A percentile compares a stretch with the other conserved stretches of the same genome.
phyloP scores from a whole-genome alignment of 192 early-diverging fungal species.

The Tieghemiomyces parasiticus region DNA sequence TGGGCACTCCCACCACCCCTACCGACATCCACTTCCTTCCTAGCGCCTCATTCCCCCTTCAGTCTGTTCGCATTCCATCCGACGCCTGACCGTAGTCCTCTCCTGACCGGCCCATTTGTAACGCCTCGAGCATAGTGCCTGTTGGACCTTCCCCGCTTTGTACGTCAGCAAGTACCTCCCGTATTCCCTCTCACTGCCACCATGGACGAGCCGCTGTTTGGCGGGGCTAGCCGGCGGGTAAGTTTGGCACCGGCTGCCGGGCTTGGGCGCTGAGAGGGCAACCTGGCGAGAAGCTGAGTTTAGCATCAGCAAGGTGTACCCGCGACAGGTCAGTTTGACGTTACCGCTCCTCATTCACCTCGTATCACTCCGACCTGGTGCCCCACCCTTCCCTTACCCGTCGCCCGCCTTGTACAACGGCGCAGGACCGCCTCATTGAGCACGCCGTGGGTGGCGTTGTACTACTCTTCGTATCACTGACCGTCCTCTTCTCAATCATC shows the following conservation, averaged over 20 bases:
- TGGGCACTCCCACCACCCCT: too few relatives aligned
- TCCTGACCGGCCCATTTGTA: too few relatives aligned
- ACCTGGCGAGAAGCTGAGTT: neutral
- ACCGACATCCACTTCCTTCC: too few relatives aligned
- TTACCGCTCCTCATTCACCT: neutral
- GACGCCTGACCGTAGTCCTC: too few relatives aligned
- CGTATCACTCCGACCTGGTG: neutral
- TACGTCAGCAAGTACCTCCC: too few relatives aligned
- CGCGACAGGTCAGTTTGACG: neutral
- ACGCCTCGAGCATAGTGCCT: too few relatives aligned
- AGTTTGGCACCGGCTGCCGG: too few relatives aligned
- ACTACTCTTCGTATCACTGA: conserved; percentile 13
- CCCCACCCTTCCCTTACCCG: neutral
- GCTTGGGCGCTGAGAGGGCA: too few relatives aligned
- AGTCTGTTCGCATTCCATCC: too few relatives aligned
- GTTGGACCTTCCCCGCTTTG: too few relatives aligned
- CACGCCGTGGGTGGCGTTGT: conserved; percentile 19
- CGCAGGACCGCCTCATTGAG: conserved; percentile 20
- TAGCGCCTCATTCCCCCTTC: too few relatives aligned
- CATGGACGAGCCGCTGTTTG: conserved; percentile 34
- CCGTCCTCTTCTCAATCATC: conserved; percentile 9
- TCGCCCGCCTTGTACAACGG: neutral
- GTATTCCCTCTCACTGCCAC: too few relatives aligned
- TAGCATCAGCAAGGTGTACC: neutral
- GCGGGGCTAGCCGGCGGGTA: conserved; percentile 28